phyloP scores from a whole-genome alignment of 345 rosid species.

The Raphanus sativus region DNA sequence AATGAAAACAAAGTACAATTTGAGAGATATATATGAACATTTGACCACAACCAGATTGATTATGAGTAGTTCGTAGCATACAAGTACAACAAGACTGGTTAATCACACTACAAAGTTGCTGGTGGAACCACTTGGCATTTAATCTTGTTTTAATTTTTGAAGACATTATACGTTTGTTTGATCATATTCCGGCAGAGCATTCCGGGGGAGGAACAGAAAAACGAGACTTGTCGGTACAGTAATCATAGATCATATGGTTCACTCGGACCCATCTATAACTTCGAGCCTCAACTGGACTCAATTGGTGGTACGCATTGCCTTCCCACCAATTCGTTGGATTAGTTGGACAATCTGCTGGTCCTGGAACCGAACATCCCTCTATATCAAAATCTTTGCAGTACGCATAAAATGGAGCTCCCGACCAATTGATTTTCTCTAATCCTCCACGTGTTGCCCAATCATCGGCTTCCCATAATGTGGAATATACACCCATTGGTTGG shows the following conservation, averaged over 20 bases:
- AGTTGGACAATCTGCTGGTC: conserved; percentile 60
- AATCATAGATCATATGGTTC: conserved; percentile 89
- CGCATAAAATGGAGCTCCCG: conserved; percentile 77
- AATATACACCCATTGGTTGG: conserved; percentile 88
- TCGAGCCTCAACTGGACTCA: conserved; percentile 64
- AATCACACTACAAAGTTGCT: conserved; percentile 7
- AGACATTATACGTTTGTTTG: not conserved
- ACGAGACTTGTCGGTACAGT: conserved; percentile 73
- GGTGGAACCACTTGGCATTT: not conserved
- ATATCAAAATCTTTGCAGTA: conserved; percentile 86
- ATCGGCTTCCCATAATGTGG: conserved; percentile 96
- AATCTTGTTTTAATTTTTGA: conserved; percentile 1
- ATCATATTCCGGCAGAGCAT: conserved; percentile 66
- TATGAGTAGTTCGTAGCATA: conserved; percentile 1
- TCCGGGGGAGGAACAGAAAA: conserved; percentile 74
- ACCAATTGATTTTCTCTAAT: conserved; percentile 82
- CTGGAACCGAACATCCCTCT: conserved; percentile 82
- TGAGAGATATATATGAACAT: conserved; percentile 9
- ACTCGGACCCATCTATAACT: conserved; percentile 86
- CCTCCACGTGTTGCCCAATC: conserved; percentile 99
- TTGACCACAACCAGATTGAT: conserved; percentile 17
- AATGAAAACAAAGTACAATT: not conserved
- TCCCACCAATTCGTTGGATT: conserved; percentile 83
- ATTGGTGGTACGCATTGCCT: conserved; percentile 52
- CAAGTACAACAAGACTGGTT: not conserved